Evolutionary conservation across 768 basidiomycete species (phyloP), one percentile per base, ranked within the genome.

Genomic region (Leccinum broughii): DNA sequence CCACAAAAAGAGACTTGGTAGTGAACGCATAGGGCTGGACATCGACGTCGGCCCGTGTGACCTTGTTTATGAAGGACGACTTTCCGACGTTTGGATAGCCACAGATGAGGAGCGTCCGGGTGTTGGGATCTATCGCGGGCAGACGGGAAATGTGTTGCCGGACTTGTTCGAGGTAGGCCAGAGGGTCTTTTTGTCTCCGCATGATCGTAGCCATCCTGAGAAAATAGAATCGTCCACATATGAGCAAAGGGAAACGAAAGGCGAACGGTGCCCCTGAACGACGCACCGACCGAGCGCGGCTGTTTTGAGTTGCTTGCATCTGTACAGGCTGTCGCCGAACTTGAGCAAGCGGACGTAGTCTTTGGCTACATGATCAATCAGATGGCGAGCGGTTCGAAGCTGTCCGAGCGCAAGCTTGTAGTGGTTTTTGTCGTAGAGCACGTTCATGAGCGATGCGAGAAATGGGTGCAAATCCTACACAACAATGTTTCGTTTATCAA

Each of bases 11-110:
- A 0, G 93, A 95, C 77, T 98, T 98, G 32, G 97, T 99, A 51
- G 97, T 99, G 80, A 99, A 99, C 1, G 97, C 97, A 72, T 98
- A 99, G 39, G 96, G 96, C 76, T 99, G 96, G 32, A 99, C 97
- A 73, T 99, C 97, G 68, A 99, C 97, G 72, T 99, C 97, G 55
- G 96, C 97, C 54, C 97, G 89, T 22, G 97, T 98, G 71, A 99
- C 93, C 77, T 98, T 98, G 87, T 99, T 99, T 69, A 99, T 95
- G 77, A 99, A 99, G 24, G 94, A 96, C 14, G 95, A 97, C 79
- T 99, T 99, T 58, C 97, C 97, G 72, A 99, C 97, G 73, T 99
- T 99, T 17, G 97, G 97, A 77, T 98, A 99, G 57, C 97, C 97
- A 70, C 97, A 98, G 68, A 99, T 92, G 64, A 99, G 85, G 61